Evolutionary conservation across 2,329 filamentous ascomycete genomes (phyloP), one percentile per base, ranked within the genome.

Genomic region (Epichloe brachyelytri): DNA sequence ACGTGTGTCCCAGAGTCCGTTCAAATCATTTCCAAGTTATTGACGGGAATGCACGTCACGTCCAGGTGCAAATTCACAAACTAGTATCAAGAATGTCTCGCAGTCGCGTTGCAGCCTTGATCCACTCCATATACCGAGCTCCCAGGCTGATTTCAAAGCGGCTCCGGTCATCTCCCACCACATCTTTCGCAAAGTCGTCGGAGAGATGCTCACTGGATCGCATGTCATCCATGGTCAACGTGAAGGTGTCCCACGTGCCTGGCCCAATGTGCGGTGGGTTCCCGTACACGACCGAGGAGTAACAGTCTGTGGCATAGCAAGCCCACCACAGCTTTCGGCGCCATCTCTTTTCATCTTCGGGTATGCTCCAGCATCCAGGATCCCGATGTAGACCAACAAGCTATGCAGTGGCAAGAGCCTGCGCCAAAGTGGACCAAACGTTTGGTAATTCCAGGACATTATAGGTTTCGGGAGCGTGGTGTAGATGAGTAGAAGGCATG

Each of bases 211-310:
- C 71, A 33, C 72, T 70, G 15, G 60, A 66, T 5, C 63, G 56
- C 12, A 73, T 48, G 53, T 74, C 71, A 1, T 72, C 69, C 57
- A 72, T 63, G 5, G 61, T 59, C 5, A 67, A 62, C 2, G 61
- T 56, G 0, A 62, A 51, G 0, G 71, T 74, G 43, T 65, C 67
- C 48, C 69, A 74, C 0, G 70, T 68, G 4, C 60, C 61, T 2
- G 54, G 52, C 43, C 63, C 63, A 22, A 74, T 68, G 53, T 72
- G 71, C 1, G 71, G 69, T 5, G 71, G 70, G 43, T 73, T 72
- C 0, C 72, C 72, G 52, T 74, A 71, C 38, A 67, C 68, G 22
- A 73, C 62, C 1, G 70, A 64, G 2, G 71, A 68, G 71, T 71
- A 74, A 17, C 64, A 64, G 49, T 74, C 72, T 1, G 65, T 62